phyloP scores from a whole-genome alignment of 78 protist species.

The Dictyostelium capitatum region DNA sequence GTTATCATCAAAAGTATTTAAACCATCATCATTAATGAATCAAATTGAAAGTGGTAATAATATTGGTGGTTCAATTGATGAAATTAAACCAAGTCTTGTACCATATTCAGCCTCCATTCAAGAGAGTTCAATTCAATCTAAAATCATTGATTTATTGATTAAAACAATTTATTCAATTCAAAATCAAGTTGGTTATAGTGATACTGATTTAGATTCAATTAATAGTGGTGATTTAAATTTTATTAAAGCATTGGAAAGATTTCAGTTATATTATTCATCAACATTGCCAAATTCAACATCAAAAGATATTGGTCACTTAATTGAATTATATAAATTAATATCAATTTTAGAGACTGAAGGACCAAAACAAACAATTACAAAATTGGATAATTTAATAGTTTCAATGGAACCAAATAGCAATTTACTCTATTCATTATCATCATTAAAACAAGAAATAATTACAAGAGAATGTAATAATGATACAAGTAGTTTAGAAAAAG shows the following conservation, averaged over 20 bases:
- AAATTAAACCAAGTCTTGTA: background rate
- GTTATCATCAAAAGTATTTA: conserved; percentile 18
- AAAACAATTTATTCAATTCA: background rate
- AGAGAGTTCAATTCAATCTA: background rate
- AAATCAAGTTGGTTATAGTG: background rate
- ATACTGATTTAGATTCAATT: background rate
- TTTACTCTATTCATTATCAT: too few species aligned
- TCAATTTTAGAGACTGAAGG: background rate
- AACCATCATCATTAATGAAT: background rate
- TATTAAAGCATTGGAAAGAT: background rate
- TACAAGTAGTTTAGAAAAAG: background rate
- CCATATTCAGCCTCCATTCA: background rate
- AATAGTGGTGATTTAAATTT: background rate
- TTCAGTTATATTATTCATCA: background rate
- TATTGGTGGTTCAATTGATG: too few species aligned
- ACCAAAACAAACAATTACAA: background rate
- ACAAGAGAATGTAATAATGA: too few species aligned
- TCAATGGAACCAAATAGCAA: background rate
- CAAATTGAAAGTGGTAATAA: too few species aligned
- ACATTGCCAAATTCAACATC: too few species aligned
- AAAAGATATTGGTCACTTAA: background rate
- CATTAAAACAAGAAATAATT: too few species aligned
- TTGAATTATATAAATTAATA: background rate
- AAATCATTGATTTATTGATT: background rate
- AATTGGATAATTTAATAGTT: background rate